Conservation (phyloP, 129 eudicot species). For the Ambrosia trifida region DNA sequence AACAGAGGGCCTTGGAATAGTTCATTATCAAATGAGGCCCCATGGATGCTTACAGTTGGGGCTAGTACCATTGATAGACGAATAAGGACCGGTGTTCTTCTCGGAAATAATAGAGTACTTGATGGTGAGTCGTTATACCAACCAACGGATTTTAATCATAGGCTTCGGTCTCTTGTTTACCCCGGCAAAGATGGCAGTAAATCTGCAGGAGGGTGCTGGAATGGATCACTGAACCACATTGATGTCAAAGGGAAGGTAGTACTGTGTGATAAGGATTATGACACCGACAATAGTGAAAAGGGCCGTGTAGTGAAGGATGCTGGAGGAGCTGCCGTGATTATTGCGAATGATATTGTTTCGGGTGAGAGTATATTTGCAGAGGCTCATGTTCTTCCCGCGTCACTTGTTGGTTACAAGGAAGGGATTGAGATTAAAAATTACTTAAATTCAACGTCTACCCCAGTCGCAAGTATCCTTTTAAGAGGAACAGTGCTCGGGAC, state of each 20-base stretch:
- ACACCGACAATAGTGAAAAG: background rate
- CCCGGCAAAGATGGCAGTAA: conserved; percentile 18
- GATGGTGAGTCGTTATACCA: conserved; percentile 55
- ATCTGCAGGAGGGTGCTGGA: conserved; percentile 22
- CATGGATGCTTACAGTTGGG: conserved; percentile 72
- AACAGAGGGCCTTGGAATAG: conserved; percentile 42
- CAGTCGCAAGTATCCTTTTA: conserved; percentile 44
- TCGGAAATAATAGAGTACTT: conserved; percentile 34
- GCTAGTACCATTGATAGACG: conserved; percentile 58
- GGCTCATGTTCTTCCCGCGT: conserved; percentile 49
- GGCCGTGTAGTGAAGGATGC: conserved; percentile 43
- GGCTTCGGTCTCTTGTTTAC: conserved; percentile 45
- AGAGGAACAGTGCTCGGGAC: conserved; percentile 40
- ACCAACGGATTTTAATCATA: conserved; percentile 34
- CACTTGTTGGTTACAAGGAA: conserved; percentile 41
- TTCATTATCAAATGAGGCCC: conserved; percentile 47
- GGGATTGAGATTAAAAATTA: conserved; percentile 34
- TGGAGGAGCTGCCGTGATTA: conserved; percentile 66
- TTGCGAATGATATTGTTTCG: conserved; percentile 26
- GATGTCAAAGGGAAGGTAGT: conserved; percentile 28
- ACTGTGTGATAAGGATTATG: conserved; percentile 5
- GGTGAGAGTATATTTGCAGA: conserved; percentile 36
- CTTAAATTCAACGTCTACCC: conserved; percentile 41
- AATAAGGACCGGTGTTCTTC: conserved; percentile 39
- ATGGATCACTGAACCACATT: conserved; percentile 35